These are phyloP conservation scores for Oenanthe sinensis DNA, from an alignment of 129 eudicot species.

Conservation along the genomic window DNA sequence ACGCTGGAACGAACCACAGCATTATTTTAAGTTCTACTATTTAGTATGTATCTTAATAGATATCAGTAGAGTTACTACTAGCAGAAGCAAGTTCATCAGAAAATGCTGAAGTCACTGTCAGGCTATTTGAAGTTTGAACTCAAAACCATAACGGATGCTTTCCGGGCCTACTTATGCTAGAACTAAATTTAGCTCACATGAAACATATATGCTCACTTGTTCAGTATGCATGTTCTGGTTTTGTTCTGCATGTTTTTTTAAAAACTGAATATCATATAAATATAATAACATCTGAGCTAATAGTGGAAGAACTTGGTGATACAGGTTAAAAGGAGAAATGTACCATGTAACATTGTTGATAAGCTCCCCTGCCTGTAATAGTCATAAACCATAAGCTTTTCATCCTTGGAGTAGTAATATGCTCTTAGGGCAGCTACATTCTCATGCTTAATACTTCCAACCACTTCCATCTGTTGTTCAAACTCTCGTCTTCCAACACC, in stretches of 20 bases:
- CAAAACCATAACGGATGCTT: neutral
- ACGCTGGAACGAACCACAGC: neutral
- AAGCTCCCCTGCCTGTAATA: conserved; percentile 70
- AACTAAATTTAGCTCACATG: neutral
- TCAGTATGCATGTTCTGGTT: neutral
- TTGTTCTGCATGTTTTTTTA: neutral
- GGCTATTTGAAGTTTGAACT: neutral
- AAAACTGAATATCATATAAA: too few relatives aligned
- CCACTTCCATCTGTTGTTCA: conserved; percentile 84
- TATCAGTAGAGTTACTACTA: neutral
- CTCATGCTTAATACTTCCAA: conserved; percentile 65
- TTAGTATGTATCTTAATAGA: too few relatives aligned
- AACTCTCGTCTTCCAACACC: conserved; percentile 64
- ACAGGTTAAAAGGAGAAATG: neutral
- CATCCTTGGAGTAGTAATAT: conserved; percentile 90
- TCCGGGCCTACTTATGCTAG: neutral
- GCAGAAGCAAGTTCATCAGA: neutral
- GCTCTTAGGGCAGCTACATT: conserved; percentile 80
- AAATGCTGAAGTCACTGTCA: neutral
- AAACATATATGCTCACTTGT: neutral
- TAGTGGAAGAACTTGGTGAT: neutral
- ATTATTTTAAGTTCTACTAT: too few relatives aligned
- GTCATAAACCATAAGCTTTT: conserved; percentile 89
- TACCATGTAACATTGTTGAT: conserved; percentile 81
- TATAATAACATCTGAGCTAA: neutral